A percentile compares a stretch with the other conserved stretches of the same genome.
These are phyloP conservation scores for Arabis hirsuta DNA, from an alignment of 345 rosid species.

Conservation along the genomic window DNA sequence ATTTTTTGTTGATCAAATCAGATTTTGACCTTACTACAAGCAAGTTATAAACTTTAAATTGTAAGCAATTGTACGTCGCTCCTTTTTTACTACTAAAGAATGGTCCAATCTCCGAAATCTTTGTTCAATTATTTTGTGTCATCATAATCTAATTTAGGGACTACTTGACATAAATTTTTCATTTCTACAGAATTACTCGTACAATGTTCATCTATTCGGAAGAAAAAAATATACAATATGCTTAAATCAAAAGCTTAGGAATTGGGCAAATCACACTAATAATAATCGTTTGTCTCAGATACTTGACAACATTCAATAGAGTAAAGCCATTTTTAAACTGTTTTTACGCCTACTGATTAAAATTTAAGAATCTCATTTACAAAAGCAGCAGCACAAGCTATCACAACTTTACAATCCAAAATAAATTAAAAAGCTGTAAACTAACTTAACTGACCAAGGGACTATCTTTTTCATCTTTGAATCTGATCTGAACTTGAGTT, in stretches of 20 bases:
- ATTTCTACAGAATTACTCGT: not conserved
- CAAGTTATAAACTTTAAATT: not conserved
- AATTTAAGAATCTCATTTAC: conserved; percentile 41
- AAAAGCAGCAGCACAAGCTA: conserved; percentile 30
- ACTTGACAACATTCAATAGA: conserved; percentile 14
- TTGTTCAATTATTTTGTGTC: not conserved
- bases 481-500: conserved; percentile 80
- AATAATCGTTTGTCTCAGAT: not conserved
- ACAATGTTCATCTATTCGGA: not conserved
- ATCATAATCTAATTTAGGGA: not conserved
- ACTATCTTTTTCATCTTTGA: conserved; percentile 58
- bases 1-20: not conserved
- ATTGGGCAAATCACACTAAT: conserved; percentile 17
- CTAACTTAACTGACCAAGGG: conserved; percentile 37
- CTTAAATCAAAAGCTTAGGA: not conserved
- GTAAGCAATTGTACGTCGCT: not conserved
- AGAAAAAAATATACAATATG: not conserved
- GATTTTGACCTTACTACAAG: conserved; percentile 22
- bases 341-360: conserved; percentile 21
- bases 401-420: conserved; percentile 45
- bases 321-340: conserved; percentile 13
- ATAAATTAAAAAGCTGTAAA: conserved; percentile 32
- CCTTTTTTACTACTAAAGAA: not conserved
- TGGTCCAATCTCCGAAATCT: not conserved
- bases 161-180: not conserved